Base-by-base conservation (phyloP, 208 protist species). In the Leishmania arabica region DNA sequence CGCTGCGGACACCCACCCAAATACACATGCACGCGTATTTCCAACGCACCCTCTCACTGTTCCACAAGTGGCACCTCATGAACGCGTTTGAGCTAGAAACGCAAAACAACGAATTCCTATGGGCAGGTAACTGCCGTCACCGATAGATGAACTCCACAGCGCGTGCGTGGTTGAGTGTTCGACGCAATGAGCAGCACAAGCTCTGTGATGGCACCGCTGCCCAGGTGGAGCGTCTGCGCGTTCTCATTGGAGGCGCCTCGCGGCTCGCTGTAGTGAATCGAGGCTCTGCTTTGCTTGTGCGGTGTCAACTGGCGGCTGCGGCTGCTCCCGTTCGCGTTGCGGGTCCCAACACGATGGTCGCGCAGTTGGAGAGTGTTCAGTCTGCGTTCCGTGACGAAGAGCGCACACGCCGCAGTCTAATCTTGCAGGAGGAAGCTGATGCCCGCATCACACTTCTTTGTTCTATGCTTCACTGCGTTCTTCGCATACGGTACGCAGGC, bases 111-210 rank as follows among this genome's bases (percentile, higher is more conserved):
- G 6, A 24, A 73, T 19, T 6, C 2, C 68, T 73, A 13, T 45
- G 24, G 31, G 11, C 45, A 15, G 68, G 31, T 45, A 73, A 31
- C 42, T 73, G 42, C 42, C 7, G 2, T 54, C 45, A 31, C 51
- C 1, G 68, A 53, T 73, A 15, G 45, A 79, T 79, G 76, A 79
- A 79, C 64, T 53, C 76, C 19, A 72, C 64, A 1, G 76, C 76
- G 49, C 76, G 62, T 3, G 56, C 56, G 31, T 79, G 76, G 76
- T 37, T 79, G 54, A 31, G n/a, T 42, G 5, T 79, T 19, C 76
- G 60, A n/a, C 42, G 62, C 62, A 24, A n/a, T 24, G 65, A 69
- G n/a, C 40, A 21, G 60, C 17, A 42, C 15, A 65, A 17, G 15
- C 76, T 79, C 11, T 13, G 21, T 40, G 51, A 31, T 45, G 17